Conservation (phyloP, 2,329 filamentous ascomycete species). For the Beauveria sp. region DNA sequence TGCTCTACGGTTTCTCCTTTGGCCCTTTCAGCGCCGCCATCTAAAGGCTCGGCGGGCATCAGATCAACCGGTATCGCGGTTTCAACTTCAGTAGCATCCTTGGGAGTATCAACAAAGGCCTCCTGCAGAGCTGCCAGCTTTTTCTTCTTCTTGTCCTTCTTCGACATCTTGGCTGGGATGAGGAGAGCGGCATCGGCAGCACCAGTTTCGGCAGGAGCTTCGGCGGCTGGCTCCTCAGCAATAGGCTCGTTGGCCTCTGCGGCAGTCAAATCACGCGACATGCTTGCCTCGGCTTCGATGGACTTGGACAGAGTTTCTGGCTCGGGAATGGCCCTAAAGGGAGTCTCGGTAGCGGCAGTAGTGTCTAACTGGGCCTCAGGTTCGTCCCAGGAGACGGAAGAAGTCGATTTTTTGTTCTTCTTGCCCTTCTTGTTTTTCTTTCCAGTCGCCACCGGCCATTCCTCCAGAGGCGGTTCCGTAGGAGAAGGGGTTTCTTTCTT, state of each 20-base stretch:
- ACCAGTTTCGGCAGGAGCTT: not conserved
- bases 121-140: conserved; percentile 21
- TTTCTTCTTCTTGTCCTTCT: conserved; percentile 30
- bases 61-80: not conserved
- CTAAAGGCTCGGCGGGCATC: not conserved
- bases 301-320: conserved; percentile 13
- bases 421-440: conserved; percentile 24
- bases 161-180: conserved; percentile 22
- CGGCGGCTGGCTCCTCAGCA: not conserved
- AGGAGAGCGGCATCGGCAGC: conserved; percentile 5
- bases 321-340: not conserved
- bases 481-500: conserved; percentile 16
- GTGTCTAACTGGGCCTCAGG: not conserved
- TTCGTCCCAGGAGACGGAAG: not conserved
- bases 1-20: not conserved
- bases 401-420: conserved; percentile 18
- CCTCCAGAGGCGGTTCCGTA: not conserved
- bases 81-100: conserved; percentile 13
- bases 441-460: not conserved
- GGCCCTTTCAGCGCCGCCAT: not conserved
- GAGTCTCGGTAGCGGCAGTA: not conserved
- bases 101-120: not conserved
- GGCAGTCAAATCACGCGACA: not conserved
- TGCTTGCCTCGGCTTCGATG: not conserved
- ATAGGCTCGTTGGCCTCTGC: conserved; percentile 9